phyloP scores from a whole-genome alignment of 306 rosid species.

The Quercus cerris region DNA sequence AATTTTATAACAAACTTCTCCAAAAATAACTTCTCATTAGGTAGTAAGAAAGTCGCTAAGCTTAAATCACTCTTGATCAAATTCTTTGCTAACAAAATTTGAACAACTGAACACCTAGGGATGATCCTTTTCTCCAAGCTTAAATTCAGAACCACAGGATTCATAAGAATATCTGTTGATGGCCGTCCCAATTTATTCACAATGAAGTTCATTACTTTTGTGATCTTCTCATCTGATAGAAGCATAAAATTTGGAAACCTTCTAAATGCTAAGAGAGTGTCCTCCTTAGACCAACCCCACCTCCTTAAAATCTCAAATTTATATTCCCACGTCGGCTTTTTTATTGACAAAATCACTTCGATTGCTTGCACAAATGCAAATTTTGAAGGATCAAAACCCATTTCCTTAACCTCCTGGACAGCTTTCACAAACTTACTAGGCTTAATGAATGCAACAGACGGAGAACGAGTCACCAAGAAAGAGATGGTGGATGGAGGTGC shows the following conservation, averaged over 20 bases:
- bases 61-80: constrained; percentile 6
- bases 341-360: not conserved
- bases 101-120: constrained; percentile 44
- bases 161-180: constrained; percentile 6
- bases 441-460: not conserved
- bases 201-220: constrained; percentile 16
- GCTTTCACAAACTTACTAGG: constrained; percentile 1
- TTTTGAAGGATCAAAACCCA: constrained; percentile 30
- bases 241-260: constrained; percentile 25
- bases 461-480: not conserved
- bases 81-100: constrained; percentile 20
- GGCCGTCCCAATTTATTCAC: constrained; percentile 27
- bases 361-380: constrained; percentile 21
- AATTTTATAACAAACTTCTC: constrained; percentile 11
- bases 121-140: constrained; percentile 34
- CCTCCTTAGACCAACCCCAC: constrained; percentile 33
- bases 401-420: constrained; percentile 11
- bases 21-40: not conserved
- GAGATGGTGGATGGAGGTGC: constrained; percentile 15
- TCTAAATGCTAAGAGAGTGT: constrained; percentile 23
- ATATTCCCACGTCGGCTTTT: constrained; percentile 7
- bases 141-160: not conserved
- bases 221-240: constrained; percentile 12
- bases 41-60: not conserved
- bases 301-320: constrained; percentile 20